A percentile compares a stretch with the other conserved stretches of the same genome.
phyloP scores from a whole-genome alignment of 345 rosid genomes.

The Erysimum cheiranthoides region DNA sequence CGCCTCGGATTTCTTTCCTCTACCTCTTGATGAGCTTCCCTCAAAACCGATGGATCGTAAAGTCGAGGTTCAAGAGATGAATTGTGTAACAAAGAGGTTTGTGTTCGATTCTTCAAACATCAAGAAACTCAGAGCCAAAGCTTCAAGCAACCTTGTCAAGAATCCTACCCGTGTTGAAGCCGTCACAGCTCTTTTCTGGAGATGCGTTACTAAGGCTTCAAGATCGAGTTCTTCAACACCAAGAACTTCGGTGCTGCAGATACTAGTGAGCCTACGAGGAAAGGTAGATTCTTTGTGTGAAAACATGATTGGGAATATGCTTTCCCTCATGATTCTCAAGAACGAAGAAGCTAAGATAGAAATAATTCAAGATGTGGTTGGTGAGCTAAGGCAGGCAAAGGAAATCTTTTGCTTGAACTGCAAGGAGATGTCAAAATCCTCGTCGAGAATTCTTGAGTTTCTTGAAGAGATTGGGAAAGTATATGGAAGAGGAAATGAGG shows the following conservation, averaged over 20 bases:
- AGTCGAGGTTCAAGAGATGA: slow-evolving; percentile 25
- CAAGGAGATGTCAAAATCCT: slow-evolving; percentile 19
- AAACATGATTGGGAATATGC: slow-evolving; percentile 42
- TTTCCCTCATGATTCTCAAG: slow-evolving; percentile 37
- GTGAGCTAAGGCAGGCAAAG: slow-evolving; percentile 30
- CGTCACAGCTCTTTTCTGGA: slow-evolving; percentile 45
- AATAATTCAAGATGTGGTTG: slow-evolving; percentile 37
- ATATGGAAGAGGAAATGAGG: slow-evolving; percentile 26
- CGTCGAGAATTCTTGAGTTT: slow-evolving; percentile 2
- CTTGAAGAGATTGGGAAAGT: slow-evolving; percentile 28
- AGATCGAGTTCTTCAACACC: slow-evolving; percentile 1
- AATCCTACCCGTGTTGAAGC: slow-evolving; percentile 49
- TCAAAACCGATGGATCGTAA: slow-evolving; percentile 22
- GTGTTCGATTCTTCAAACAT: slow-evolving; percentile 51
- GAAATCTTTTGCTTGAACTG: slow-evolving; percentile 9
- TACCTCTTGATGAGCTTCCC: slow-evolving; percentile 22
- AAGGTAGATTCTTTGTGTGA: slow-evolving; percentile 34
- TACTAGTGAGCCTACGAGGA: slow-evolving; percentile 40
- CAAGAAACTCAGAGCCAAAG: slow-evolving; percentile 46
- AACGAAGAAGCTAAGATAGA: slow-evolving; percentile 32
- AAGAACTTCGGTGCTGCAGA: slow-evolving; percentile 34
- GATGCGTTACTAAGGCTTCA: slow-evolving; percentile 43
- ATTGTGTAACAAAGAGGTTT: slow-evolving; percentile 47
- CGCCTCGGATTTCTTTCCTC: slow-evolving; percentile 47
- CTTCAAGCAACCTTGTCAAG: slow-evolving; percentile 42